A percentile compares a stretch with the other conserved stretches of the same genome.
Evolutionary conservation across 2,329 filamentous ascomycete genomes (phyloP).

Genomic region (Penicillium sp.): DNA sequence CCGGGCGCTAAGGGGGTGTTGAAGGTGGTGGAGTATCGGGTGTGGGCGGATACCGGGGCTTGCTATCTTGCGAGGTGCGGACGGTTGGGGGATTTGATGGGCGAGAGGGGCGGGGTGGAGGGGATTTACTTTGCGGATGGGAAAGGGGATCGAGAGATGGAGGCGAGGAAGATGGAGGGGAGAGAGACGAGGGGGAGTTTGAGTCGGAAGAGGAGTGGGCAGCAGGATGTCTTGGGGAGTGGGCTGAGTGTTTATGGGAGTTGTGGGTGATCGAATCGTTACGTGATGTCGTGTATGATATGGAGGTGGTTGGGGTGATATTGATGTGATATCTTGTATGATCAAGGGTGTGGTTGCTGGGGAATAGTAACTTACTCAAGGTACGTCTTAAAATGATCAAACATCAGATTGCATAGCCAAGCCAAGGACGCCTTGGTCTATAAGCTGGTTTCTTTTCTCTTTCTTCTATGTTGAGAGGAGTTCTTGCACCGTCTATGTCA

Average conservation of each 20-base stretch:
- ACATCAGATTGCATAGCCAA: too few species aligned
- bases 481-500: too few species aligned
- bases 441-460: too few species aligned
- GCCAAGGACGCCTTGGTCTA: too few species aligned
- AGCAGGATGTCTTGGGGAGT: conserved; percentile 20
- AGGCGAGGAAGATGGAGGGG: conserved; percentile 2
- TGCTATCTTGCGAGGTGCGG: conserved; percentile 43
- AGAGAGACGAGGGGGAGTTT: conserved; percentile 7
- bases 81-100: conserved; percentile 19
- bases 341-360: too few species aligned
- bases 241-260: conserved; percentile 24
- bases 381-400: too few species aligned
- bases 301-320: not conserved
- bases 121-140: conserved; percentile 5
- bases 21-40: conserved; percentile 43
- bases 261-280: conserved; percentile 9
- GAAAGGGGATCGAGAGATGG: not conserved
- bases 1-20: conserved; percentile 9
- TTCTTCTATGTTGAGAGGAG: too few species aligned
- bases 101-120: conserved; percentile 1
- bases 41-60: conserved; percentile 49
- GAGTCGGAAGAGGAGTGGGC: conserved; percentile 10
- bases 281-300: not conserved
- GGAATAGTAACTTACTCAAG: too few species aligned
- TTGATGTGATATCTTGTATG: too few species aligned